Evolutionary conservation across 140 eudicot genomes (phyloP), one percentile per base, ranked within the genome.

Genomic region (Anethum foeniculum): DNA sequence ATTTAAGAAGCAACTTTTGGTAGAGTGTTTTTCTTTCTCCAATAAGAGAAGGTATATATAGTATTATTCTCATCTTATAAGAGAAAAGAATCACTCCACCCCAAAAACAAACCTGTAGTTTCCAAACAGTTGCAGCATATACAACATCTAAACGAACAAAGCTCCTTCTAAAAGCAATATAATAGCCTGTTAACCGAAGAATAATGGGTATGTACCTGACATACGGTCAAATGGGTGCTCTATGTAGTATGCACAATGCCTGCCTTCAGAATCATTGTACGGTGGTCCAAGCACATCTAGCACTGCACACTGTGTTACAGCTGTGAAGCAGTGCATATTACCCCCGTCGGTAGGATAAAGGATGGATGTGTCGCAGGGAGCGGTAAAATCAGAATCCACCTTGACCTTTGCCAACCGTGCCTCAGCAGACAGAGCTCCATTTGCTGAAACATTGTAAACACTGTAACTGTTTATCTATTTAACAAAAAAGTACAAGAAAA

Each of bases 261-360:
- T 85, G 80, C 98, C 98, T 10, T 92, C 90, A 1, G 96, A 84
- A 68, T 92, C 98, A 25, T 85, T 80, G 78, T 94, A 94, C 3
- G 98, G 98, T 3, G 98, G 98, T 76, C 97, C 96, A n/a, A 94
- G 90, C 72, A 94, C 98, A 76, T 94, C 98, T 16, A 94, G 90
- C 56, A 94, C 97, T 8, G 98, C 98, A 73, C 98, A 92, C 0
- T 91, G 80, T 0, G 98, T 92, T 52, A 83, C 58, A 54, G 97
- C 98, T 5, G 94, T 94, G 80, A 94, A 94, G 77, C 98, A 90
- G 74, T 94, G 98, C 97, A 94, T 87, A 78, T 94, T 94, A n/a
- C 98, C 98, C 6, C 98, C 98, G 3, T 90, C 91, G 28, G 89
- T 83, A 49, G 98, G 98, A 76, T 92, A 94, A 16, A 94, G 94